Conservation (phyloP, 306 rosid species). For the Aeschynomene evenia region DNA sequence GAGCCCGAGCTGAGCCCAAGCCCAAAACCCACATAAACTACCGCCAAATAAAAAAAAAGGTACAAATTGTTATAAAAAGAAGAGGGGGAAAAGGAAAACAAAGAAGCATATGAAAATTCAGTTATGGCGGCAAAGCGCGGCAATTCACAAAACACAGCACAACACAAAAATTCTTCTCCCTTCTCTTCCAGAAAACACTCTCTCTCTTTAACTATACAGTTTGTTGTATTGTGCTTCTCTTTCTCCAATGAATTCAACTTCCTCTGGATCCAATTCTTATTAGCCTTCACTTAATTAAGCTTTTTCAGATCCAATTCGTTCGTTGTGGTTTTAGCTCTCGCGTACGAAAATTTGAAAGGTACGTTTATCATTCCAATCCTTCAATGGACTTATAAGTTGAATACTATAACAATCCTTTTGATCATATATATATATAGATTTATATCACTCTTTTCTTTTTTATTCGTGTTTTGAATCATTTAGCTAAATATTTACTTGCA, state of each 20-base stretch:
- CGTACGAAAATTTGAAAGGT: conserved; percentile 17
- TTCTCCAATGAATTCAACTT: background rate
- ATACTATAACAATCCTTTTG: no score
- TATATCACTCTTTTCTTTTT: no score
- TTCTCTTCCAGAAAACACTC: background rate
- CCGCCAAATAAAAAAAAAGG: no score
- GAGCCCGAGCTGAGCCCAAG: background rate
- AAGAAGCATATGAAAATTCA: conserved; percentile 22
- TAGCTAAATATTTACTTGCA: background rate
- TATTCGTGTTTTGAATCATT: no score
- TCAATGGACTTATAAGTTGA: no score
- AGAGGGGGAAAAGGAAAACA: conserved; percentile 17
- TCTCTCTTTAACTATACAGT: no score
- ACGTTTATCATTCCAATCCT: background rate
- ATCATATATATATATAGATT: background rate
- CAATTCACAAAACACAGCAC: background rate
- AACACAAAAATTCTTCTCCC: no score
- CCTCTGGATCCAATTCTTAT: background rate
- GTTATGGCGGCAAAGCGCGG: conserved; percentile 31
- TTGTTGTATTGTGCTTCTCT: no score
- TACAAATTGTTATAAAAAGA: no score
- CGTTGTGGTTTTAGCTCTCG: background rate
- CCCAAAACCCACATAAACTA: background rate
- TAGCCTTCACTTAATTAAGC: background rate
- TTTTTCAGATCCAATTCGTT: background rate